A percentile compares a stretch with the other conserved stretches of the same genome.
Evolutionary conservation across 1,284 basidiomycete genomes (phyloP).

Genomic region (Ustilago bromivora): DNA sequence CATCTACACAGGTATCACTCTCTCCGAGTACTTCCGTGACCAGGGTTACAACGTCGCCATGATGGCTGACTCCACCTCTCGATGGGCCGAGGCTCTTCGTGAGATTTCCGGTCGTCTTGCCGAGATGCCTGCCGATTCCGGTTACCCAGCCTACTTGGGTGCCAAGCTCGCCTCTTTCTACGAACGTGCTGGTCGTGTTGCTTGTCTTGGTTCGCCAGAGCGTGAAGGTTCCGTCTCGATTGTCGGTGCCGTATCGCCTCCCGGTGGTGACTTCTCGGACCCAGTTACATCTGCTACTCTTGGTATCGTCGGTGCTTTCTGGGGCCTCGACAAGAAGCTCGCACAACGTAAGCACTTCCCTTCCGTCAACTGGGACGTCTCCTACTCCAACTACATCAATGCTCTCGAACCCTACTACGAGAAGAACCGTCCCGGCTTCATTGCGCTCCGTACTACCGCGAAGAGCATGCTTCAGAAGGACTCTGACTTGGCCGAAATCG

Average conservation of each 20-base stretch:
- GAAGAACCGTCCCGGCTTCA: constrained; percentile 85
- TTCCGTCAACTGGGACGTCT: constrained; percentile 98
- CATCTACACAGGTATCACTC: constrained; percentile 99
- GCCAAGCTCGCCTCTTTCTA: constrained; percentile 98
- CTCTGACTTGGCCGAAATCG: constrained; percentile 97
- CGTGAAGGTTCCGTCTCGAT: constrained; percentile 95
- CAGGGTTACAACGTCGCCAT: constrained; percentile 97
- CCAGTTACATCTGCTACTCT: constrained; percentile 97
- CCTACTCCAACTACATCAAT: constrained; percentile 98
- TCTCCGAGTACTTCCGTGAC: constrained; percentile 99
- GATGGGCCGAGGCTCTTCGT: constrained; percentile 99
- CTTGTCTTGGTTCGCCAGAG: constrained; percentile 88
- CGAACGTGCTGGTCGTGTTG: constrained; percentile 97
- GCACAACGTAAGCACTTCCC: constrained; percentile 98
- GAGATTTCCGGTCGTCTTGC: constrained; percentile 99
- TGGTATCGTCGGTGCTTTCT: constrained; percentile 97
- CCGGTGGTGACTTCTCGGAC: constrained; percentile 99
- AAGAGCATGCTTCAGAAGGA: constrained; percentile 99
- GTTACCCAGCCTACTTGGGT: constrained; percentile 94
- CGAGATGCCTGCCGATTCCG: constrained; percentile 99
- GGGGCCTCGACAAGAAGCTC: constrained; percentile 82
- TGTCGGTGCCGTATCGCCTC: constrained; percentile 97
- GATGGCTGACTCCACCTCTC: constrained; percentile 99
- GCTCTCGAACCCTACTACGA: constrained; percentile 95
- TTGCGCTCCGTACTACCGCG: constrained; percentile 88